Conservation (phyloP, 345 rosid genomes). For the Pugionium cornutum region DNA sequence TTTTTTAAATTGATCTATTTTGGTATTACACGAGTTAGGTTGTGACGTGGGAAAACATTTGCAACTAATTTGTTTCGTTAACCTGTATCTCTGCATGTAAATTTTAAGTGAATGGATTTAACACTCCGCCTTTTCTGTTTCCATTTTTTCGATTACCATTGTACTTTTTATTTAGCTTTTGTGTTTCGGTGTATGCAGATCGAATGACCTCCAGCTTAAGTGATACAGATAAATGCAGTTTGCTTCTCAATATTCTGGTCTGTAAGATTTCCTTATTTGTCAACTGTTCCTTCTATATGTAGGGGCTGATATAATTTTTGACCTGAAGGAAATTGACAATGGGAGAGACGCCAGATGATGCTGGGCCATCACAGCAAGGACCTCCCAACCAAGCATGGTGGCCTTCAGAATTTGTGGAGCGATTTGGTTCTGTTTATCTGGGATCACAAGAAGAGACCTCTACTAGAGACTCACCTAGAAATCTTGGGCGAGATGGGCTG, state of each 20-base stretch:
- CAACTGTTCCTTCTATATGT: conserved; percentile 47
- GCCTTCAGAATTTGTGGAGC: conserved; percentile 86
- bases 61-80: conserved; percentile 13
- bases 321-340: conserved; percentile 59
- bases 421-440: conserved; percentile 67
- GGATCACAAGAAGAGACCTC: conserved; percentile 69
- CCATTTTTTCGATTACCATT: background rate
- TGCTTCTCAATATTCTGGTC: conserved; percentile 39
- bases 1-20: background rate
- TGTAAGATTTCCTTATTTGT: conserved; percentile 36
- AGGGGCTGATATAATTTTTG: conserved; percentile 62
- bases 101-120: background rate
- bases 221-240: conserved; percentile 22
- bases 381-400: conserved; percentile 75
- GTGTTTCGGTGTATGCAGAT: conserved; percentile 42
- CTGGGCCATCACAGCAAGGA: conserved; percentile 68
- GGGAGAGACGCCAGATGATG: conserved; percentile 79
- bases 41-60: background rate
- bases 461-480: conserved; percentile 59
- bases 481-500: conserved; percentile 60
- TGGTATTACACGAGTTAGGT: conserved; percentile 16
- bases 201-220: conserved; percentile 57
- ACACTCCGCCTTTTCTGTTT: conserved; percentile 14
- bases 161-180: conserved; percentile 4
- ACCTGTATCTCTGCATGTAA: background rate